Evolutionary conservation across 208 protist species (phyloP), one percentile per base, ranked within the genome.

Genomic region (Crithidia mellificae): DNA sequence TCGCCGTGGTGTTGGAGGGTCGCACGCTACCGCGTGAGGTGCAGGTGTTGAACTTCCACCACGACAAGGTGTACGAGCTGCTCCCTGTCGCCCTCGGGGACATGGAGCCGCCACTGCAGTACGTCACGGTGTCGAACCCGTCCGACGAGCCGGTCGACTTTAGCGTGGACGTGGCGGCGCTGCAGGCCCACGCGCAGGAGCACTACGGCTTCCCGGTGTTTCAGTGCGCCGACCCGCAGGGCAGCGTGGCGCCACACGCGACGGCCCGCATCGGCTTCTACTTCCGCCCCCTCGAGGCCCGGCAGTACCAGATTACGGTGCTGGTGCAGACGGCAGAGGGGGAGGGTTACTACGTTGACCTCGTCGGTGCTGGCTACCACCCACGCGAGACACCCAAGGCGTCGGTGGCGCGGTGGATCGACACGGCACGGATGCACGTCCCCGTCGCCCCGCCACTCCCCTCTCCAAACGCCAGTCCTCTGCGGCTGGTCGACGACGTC

Each of bases 141-240:
- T 77, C 80, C 17, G 64, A 85, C 17, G 64, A 71, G 5, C 51
- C 68, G 6, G 87, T 95, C 20, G 57, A 70, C 32, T 97, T 96
- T 72, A 61, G 63, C 47, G 83, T 97, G 20, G 85, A 91, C 44
- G 63, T 83, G 19, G 68, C 69, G 34, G 65, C 85, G 27, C 64
- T 91, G 24, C 63, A 74, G 51, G 65, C 63, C 6, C 71, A 95
- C 52, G 44, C 82, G 15, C 65, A 87, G 43, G 58, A 59, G 17
- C 82, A 92, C 73, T 94, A 87, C 80, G 84, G 80, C 46, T 95
- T 98, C 63, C 88, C 90, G 19, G 75, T 98, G 9, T 80, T 98
- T 49, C 83, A 92, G 74, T 97, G 92, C 75, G 68, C 88, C 17
- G 92, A 94, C 77, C 90, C 92, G n/a, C 41, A 57, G 5, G 94